These are phyloP conservation scores for Cladorrhinum sp. DNA, from an alignment of 2,329 filamentous ascomycete genomes.

Conservation along the genomic window DNA sequence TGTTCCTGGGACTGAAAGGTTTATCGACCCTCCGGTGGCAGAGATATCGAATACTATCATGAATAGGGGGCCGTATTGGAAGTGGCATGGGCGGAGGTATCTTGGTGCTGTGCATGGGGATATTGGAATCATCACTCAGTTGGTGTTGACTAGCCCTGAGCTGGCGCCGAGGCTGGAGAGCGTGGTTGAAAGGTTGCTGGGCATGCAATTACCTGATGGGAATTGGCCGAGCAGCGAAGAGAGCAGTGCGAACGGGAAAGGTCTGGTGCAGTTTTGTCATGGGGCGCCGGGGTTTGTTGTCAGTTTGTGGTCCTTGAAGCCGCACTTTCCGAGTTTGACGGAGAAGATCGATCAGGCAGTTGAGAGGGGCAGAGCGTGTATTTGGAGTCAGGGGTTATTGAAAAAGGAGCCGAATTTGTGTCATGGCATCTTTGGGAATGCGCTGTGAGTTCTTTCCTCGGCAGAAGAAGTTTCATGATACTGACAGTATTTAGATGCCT, in stretches of 20 bases:
- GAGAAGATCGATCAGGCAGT: slow-evolving; percentile 49
- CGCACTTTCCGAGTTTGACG: slow-evolving; percentile 48
- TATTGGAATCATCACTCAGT: slow-evolving; percentile 68
- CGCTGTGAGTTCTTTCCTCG: slow-evolving; percentile 38
- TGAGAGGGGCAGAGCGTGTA: slow-evolving; percentile 45
- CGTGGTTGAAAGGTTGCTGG: slow-evolving; percentile 53
- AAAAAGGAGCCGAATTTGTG: slow-evolving; percentile 61
- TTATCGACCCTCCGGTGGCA: slow-evolving; percentile 52
- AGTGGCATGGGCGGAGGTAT: slow-evolving; percentile 60
- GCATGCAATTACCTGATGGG: slow-evolving; percentile 49
- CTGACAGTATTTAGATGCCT: slow-evolving; percentile 19
- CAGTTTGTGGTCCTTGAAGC: slow-evolving; percentile 49
- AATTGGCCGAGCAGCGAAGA: slow-evolving; percentile 30
- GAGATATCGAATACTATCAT: slow-evolving; percentile 60
- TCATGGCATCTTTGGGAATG: slow-evolving; percentile 58
- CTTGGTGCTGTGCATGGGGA: slow-evolving; percentile 66
- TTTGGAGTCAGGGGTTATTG: slow-evolving; percentile 51
- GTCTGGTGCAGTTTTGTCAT: slow-evolving; percentile 59
- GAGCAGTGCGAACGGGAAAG: slow-evolving; percentile 9
- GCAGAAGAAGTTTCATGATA: no score
- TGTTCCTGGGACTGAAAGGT: slow-evolving; percentile 44
- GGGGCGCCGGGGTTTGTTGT: slow-evolving; percentile 56
- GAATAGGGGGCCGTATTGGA: slow-evolving; percentile 51
- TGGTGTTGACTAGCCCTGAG: slow-evolving; percentile 56
- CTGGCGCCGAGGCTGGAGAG: slow-evolving; percentile 52